Evolutionary conservation across 768 basidiomycete species (phyloP).

Genomic region (Tulasnella sp.): DNA sequence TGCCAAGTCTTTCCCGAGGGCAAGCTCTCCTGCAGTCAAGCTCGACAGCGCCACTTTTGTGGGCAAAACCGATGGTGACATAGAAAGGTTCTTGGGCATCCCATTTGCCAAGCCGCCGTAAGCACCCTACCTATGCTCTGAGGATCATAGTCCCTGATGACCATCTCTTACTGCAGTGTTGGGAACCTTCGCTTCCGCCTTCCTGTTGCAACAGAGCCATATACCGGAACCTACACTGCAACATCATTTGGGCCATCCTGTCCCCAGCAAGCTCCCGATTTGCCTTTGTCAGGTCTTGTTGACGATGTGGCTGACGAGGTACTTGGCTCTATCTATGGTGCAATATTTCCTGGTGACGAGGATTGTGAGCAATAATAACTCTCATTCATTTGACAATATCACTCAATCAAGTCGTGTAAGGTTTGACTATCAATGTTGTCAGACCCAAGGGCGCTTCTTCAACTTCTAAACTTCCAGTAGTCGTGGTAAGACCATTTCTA

Average conservation of each 20-base stretch:
- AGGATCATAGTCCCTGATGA: constrained; percentile 25
- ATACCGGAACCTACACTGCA: constrained; percentile 29
- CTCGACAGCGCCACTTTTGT: constrained; percentile 36
- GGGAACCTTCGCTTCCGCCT: constrained; percentile 34
- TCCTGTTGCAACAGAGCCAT: constrained; percentile 29
- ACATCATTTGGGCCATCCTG: constrained; percentile 35
- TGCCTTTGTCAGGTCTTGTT: constrained; percentile 29
- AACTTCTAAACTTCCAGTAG: constrained; percentile 38
- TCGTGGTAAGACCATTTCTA: constrained; percentile 32
- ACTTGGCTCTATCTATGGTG: constrained; percentile 24
- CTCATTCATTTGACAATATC: neutral
- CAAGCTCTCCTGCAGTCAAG: constrained; percentile 26
- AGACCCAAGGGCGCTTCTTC: constrained; percentile 32
- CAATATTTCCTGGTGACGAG: constrained; percentile 29
- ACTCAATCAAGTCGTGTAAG: constrained; percentile 20
- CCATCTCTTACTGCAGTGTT: constrained; percentile 26
- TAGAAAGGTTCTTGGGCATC: constrained; percentile 38
- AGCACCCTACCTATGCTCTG: constrained; percentile 16
- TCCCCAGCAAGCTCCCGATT: constrained; percentile 32
- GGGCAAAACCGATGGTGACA: constrained; percentile 27
- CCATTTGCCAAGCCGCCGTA: constrained; percentile 46
- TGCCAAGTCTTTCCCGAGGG: neutral
- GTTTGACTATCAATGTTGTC: constrained; percentile 42
- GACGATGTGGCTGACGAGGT: constrained; percentile 28
- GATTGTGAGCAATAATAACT: constrained; percentile 35